phyloP scores from a whole-genome alignment of 805 yeast genomes.

The Metahyphopichia silvanorum region DNA sequence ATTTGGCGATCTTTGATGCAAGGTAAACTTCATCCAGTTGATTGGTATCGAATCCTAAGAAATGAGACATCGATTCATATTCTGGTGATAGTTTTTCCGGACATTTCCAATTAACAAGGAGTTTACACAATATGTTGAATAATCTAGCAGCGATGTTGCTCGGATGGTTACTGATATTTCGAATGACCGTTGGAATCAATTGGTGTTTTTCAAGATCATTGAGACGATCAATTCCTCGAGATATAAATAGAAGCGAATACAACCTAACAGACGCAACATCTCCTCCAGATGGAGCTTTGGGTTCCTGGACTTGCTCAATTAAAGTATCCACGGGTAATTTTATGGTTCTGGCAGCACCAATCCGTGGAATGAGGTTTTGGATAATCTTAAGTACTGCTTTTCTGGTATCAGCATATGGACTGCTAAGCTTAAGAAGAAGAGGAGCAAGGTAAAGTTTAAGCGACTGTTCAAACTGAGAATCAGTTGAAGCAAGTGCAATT shows the following conservation, averaged over 20 bases:
- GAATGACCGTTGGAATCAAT: conserved; percentile 47
- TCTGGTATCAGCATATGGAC: conserved; percentile 65
- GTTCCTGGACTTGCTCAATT: conserved; percentile 58
- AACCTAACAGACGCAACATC: conserved; percentile 53
- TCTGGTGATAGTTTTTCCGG: conserved; percentile 48
- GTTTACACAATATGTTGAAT: conserved; percentile 57
- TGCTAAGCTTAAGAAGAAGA: conserved; percentile 70
- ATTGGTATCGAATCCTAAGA: conserved; percentile 32
- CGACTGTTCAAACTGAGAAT: conserved; percentile 58
- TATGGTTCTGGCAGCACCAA: conserved; percentile 52
- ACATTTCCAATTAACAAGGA: conserved; percentile 45
- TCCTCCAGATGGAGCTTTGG: conserved; percentile 40
- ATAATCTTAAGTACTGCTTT: conserved; percentile 63
- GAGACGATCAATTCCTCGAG: conserved; percentile 65
- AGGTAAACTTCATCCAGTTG: conserved; percentile 45
- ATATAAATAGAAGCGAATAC: conserved; percentile 62
- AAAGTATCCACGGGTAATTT: conserved; percentile 63
- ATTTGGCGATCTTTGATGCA: conserved; percentile 46
- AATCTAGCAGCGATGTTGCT: conserved; percentile 49
- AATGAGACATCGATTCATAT: conserved; percentile 29
- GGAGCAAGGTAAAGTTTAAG: conserved; percentile 71
- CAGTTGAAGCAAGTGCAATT: conserved; percentile 71
- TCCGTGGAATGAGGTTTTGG: conserved; percentile 63
- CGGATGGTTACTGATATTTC: conserved; percentile 41
- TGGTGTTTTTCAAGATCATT: conserved; percentile 27